Percentiles rank a stretch among this genome's conserved stretches.
Evolutionary conservation across 805 yeast genomes (phyloP).

Genomic region (Pichia exigua): DNA sequence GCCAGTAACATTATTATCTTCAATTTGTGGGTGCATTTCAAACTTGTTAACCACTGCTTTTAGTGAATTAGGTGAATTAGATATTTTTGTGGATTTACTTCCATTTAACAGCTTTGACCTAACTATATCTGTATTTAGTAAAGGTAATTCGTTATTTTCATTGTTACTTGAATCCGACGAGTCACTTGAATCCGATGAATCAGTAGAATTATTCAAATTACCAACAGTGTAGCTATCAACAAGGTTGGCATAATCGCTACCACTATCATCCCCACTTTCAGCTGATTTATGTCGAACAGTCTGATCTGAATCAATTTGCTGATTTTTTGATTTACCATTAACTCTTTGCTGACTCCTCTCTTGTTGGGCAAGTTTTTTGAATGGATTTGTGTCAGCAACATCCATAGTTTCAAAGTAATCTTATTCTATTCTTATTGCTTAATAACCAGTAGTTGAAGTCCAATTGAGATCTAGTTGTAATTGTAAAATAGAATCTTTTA

Average conservation of each 20-base stretch:
- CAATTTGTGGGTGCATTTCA: neutral
- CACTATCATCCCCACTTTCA: neutral
- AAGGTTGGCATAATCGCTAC: neutral
- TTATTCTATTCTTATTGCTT: neutral
- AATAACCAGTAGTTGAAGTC: neutral
- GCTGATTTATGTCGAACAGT: neutral
- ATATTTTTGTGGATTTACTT: neutral
- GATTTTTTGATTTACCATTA: neutral
- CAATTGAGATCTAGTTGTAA: no score
- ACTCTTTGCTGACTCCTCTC: neutral
- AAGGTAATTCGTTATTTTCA: neutral
- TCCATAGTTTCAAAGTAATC: neutral
- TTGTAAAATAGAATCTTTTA: neutral
- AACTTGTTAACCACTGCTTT: neutral
- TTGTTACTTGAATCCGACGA: neutral
- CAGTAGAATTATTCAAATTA: neutral
- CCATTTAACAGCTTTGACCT: neutral
- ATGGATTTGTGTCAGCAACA: constrained; percentile 4
- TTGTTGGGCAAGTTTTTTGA: constrained; percentile 3
- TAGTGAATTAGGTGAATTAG: neutral
- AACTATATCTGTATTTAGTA: neutral
- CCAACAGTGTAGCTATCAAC: neutral
- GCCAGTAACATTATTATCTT: neutral
- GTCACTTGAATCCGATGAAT: neutral
- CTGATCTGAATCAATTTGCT: neutral